Conservation (phyloP, 1,139 yeast genomes). For the Zygoascus meyerae region DNA sequence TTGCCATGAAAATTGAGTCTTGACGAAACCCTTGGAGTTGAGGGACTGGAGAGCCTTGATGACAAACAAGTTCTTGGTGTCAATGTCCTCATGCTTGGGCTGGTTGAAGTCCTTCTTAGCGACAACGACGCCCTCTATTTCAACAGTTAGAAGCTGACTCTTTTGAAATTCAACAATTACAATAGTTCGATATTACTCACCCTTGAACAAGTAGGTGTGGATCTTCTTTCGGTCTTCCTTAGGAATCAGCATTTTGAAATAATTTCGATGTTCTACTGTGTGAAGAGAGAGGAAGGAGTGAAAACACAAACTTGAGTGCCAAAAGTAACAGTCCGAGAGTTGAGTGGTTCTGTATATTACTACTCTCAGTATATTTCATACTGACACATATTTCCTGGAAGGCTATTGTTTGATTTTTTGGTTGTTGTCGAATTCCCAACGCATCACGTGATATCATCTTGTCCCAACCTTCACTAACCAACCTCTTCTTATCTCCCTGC, state of each 20-base stretch:
- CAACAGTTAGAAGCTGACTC: constrained; percentile 8
- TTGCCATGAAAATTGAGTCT: constrained; percentile 99
- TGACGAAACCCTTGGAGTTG: constrained; percentile 98
- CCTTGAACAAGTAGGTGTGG: constrained; percentile 98
- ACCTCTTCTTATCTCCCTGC: background rate
- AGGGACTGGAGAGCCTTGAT: constrained; percentile 99
- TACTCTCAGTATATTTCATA: background rate
- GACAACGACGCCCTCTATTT: constrained; percentile 93
- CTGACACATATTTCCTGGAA: too few relatives aligned
- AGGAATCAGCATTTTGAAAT: constrained; percentile 89
- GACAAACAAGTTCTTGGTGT: constrained; percentile 95
- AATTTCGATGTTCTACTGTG: constrained; percentile 1
- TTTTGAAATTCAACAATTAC: background rate
- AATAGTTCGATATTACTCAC: constrained; percentile 48
- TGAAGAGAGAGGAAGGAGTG: constrained; percentile 5
- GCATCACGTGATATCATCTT: background rate
- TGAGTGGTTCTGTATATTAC: constrained; percentile 11
- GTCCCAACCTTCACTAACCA: too few relatives aligned
- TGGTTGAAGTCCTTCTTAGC: constrained; percentile 99
- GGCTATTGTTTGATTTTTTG: too few relatives aligned
- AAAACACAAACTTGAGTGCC: constrained; percentile 10
- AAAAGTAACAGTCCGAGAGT: constrained; percentile 10
- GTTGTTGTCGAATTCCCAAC: background rate
- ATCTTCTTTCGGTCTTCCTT: constrained; percentile 99
- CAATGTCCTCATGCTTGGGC: constrained; percentile 96